These are phyloP conservation scores for Gentiana straminea DNA, from an alignment of 257 asterid genomes.

Conservation along the genomic window DNA sequence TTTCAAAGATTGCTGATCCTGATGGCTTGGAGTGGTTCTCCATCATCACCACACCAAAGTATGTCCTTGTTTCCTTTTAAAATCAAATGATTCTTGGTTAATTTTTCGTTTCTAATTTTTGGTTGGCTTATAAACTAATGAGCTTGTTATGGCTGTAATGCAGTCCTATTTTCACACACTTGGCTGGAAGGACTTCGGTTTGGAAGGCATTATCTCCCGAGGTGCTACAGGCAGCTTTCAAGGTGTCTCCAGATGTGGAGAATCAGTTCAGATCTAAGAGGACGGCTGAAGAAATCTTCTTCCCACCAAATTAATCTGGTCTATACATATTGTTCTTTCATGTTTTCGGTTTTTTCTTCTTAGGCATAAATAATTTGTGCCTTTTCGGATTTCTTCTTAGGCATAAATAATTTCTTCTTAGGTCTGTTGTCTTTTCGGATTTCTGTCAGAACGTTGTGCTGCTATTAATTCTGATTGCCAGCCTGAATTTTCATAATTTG, in stretches of 20 bases:
- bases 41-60: constrained; percentile 83
- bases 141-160: not conserved
- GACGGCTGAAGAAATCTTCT: constrained; percentile 64
- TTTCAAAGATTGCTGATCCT: constrained; percentile 72
- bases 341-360: no score
- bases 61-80: not conserved
- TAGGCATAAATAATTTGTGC: no score
- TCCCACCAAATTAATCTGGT: constrained; percentile 35
- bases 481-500: no score
- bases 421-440: no score
- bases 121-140: no score
- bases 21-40: constrained; percentile 94
- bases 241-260: constrained; percentile 46
- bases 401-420: no score
- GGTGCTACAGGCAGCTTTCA: constrained; percentile 51
- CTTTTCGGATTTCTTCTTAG: no score
- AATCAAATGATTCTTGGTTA: not conserved
- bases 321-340: no score
- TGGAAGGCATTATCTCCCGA: constrained; percentile 60
- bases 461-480: no score
- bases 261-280: constrained; percentile 59
- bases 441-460: no score
- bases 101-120: not conserved
- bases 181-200: constrained; percentile 52
- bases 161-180: constrained; percentile 35